phyloP scores from a whole-genome alignment of 2,329 filamentous ascomycete genomes.

The Beauveria bassiana region DNA sequence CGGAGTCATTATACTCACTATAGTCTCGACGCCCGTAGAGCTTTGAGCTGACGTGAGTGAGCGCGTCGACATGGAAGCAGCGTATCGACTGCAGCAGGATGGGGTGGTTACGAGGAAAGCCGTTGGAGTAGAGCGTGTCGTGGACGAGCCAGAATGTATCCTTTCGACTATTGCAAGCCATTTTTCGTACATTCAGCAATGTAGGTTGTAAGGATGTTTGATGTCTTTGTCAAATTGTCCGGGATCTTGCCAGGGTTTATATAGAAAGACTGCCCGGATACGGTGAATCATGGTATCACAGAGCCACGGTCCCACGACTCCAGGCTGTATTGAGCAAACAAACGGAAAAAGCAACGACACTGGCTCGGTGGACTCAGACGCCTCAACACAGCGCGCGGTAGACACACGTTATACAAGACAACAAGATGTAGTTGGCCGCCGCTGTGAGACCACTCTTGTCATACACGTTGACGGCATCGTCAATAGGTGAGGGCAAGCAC shows the following conservation, averaged over 20 bases:
- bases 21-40: not conserved
- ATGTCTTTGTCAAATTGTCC: not conserved
- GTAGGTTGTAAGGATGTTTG: not conserved
- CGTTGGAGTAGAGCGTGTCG: slow-evolving; percentile 1
- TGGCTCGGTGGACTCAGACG: not conserved
- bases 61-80: not conserved
- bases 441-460: not conserved
- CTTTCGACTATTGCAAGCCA: not conserved
- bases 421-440: not conserved
- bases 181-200: not conserved
- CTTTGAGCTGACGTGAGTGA: not conserved
- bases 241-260: not conserved
- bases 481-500: not conserved
- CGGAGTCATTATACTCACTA: too few species aligned
- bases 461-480: not conserved
- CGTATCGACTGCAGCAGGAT: not conserved
- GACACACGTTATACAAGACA: not conserved
- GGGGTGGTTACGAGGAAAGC: not conserved
- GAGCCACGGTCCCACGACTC: not conserved
- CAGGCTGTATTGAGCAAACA: not conserved
- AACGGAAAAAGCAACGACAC: not conserved
- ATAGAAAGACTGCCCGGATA: not conserved
- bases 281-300: not conserved
- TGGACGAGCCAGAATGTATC: not conserved
- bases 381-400: not conserved